phyloP scores from a whole-genome alignment of 495 filamentous ascomycete species.

The Hapsidospora chrysogenum region DNA sequence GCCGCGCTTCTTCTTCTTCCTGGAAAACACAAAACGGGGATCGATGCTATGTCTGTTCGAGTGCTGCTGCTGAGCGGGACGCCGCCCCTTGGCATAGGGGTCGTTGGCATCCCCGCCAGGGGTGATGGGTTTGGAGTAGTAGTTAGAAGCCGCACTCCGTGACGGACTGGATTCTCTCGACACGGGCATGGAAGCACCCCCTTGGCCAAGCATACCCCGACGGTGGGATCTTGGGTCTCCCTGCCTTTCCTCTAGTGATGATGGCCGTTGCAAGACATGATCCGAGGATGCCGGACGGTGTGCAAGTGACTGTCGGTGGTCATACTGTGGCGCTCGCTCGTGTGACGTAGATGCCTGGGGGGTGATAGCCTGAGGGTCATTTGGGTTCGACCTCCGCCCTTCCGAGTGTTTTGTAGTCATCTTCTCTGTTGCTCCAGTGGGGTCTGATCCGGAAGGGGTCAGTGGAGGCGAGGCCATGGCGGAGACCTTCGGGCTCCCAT shows the following conservation, averaged over 20 bases:
- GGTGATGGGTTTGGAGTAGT: slow-evolving; percentile 51
- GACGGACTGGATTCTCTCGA: slow-evolving; percentile 49
- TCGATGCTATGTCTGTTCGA: slow-evolving; percentile 47
- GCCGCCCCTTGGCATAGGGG: slow-evolving; percentile 71
- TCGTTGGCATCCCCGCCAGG: slow-evolving; percentile 73
- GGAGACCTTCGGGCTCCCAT: slow-evolving; percentile 26
- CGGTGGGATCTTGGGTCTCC: slow-evolving; percentile 30
- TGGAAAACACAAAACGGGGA: slow-evolving; percentile 64
- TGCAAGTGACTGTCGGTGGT: slow-evolving; percentile 8
- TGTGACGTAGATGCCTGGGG: slow-evolving; percentile 42
- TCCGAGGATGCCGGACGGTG: slow-evolving; percentile 24
- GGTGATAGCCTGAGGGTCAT: slow-evolving; percentile 37
- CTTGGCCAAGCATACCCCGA: slow-evolving; percentile 16
- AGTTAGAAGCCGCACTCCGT: slow-evolving; percentile 38
- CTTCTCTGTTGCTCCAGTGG: slow-evolving; percentile 12
- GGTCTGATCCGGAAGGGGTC: slow-evolving; percentile 59
- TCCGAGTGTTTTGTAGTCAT: slow-evolving; percentile 2
- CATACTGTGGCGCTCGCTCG: slow-evolving; percentile 16
- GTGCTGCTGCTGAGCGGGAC: slow-evolving; percentile 53
- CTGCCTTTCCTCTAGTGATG: slow-evolving; percentile 7
- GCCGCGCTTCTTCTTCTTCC: slow-evolving; percentile 25
- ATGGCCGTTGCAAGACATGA: slow-evolving; percentile 7
- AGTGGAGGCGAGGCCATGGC: slow-evolving; percentile 78
- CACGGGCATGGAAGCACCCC: slow-evolving; percentile 45
- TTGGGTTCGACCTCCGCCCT: slow-evolving; percentile 7